phyloP scores from a whole-genome alignment of 441 rosid species.

The Populus hybrid region DNA sequence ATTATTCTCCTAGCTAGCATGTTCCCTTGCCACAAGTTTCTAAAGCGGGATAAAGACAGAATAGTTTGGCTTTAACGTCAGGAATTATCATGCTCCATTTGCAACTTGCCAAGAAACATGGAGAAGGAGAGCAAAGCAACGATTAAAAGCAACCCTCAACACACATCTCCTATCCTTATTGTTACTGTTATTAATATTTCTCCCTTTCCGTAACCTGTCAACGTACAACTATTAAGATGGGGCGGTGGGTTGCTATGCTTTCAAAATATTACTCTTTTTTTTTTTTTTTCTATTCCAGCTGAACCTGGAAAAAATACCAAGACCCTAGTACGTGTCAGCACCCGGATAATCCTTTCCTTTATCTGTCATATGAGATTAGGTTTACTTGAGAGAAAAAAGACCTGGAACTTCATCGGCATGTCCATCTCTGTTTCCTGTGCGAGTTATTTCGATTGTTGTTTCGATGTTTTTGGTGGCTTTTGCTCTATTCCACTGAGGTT shows the following conservation, averaged over 20 bases:
- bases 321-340: slow-evolving; percentile 14
- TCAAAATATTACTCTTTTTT: background rate
- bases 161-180: slow-evolving; percentile 11
- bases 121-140: background rate
- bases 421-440: background rate
- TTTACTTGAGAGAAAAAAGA: too few relatives aligned
- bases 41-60: background rate
- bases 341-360: slow-evolving; percentile 9
- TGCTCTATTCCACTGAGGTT: background rate
- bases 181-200: too few relatives aligned
- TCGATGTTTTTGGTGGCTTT: background rate
- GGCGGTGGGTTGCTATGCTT: slow-evolving; percentile 19
- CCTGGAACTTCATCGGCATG: too few relatives aligned
- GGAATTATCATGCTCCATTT: background rate
- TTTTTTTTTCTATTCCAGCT: too few relatives aligned
- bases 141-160: slow-evolving; percentile 20
- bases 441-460: background rate
- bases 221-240: slow-evolving; percentile 6
- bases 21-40: background rate
- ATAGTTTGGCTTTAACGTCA: background rate
- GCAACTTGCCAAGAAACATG: slow-evolving; percentile 24
- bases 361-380: background rate
- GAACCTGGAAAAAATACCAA: background rate
- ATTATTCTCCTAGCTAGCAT: too few relatives aligned
- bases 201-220: background rate